Conservation (phyloP, 1,139 yeast species). For the Saccharomyces pastorianus region DNA sequence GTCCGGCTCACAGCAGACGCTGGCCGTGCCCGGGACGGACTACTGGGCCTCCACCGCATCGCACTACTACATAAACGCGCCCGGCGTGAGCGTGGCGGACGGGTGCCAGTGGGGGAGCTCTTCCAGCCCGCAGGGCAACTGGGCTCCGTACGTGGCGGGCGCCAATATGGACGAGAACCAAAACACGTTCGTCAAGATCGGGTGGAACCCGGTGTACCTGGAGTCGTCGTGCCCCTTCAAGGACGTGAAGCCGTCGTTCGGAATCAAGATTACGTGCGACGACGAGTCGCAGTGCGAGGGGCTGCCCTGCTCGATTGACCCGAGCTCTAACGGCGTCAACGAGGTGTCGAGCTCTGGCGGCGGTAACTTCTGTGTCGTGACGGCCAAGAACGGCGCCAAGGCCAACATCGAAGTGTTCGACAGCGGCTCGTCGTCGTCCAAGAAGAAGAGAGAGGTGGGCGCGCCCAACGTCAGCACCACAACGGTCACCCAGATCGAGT, state of each 20-base stretch:
- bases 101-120: conserved; percentile 82
- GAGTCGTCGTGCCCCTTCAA: conserved; percentile 50
- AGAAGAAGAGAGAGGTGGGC: neutral
- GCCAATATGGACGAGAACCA: conserved; percentile 66
- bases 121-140: conserved; percentile 66
- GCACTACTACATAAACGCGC: conserved; percentile 79
- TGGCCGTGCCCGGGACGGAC: conserved; percentile 79
- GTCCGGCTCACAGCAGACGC: conserved; percentile 38
- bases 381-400: conserved; percentile 54
- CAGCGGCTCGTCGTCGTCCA: conserved; percentile 7
- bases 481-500: conserved; percentile 12
- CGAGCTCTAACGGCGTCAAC: conserved; percentile 51
- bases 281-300: conserved; percentile 63
- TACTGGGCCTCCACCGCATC: conserved; percentile 75
- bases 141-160: conserved; percentile 92
- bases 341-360: conserved; percentile 36
- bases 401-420: conserved; percentile 71
- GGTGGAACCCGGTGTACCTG: conserved; percentile 82
- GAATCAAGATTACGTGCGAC: conserved; percentile 66
- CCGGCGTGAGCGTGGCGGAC: conserved; percentile 68
- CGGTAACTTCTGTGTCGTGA: conserved; percentile 74
- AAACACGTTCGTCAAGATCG: conserved; percentile 71
- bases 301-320: conserved; percentile 72
- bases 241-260: conserved; percentile 53
- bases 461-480: neutral